A percentile compares a stretch with the other conserved stretches of the same genome.
These are phyloP conservation scores for Clarireedia paspali DNA, from an alignment of 2,329 filamentous ascomycete species.

Conservation along the genomic window DNA sequence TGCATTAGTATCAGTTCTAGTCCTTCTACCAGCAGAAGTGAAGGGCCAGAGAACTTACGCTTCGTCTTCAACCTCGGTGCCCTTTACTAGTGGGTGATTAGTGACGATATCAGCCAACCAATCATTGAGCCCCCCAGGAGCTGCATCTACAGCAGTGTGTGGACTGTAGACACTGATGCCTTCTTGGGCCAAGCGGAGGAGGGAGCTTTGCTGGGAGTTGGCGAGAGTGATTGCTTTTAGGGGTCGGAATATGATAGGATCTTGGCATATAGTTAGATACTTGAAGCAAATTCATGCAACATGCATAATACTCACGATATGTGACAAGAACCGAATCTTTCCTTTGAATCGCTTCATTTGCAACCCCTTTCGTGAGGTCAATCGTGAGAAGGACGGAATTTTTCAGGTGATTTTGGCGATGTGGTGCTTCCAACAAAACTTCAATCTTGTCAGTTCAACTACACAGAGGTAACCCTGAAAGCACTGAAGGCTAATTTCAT, in stretches of 20 bases:
- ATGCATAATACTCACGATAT: constrained; percentile 58
- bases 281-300: background rate
- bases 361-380: constrained; percentile 83
- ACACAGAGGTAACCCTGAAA: background rate
- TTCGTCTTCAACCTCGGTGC: background rate
- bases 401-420: constrained; percentile 47
- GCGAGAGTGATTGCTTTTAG: constrained; percentile 80
- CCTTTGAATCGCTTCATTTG: constrained; percentile 76
- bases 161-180: constrained; percentile 95
- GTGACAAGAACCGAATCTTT: constrained; percentile 74
- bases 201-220: constrained; percentile 79
- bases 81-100: background rate
- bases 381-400: constrained; percentile 76
- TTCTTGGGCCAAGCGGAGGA: constrained; percentile 73
- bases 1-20: constrained; percentile 16
- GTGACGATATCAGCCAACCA: constrained; percentile 88
- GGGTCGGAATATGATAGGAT: constrained; percentile 93
- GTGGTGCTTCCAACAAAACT: constrained; percentile 65
- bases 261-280: constrained; percentile 36
- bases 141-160: constrained; percentile 89
- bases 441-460: constrained; percentile 10
- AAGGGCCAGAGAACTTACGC: constrained; percentile 1
- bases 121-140: constrained; percentile 76
- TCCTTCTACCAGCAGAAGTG: background rate
- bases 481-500: constrained; percentile 11